Evolutionary conservation across 208 protist species (phyloP).

Genomic region (Herpetomonas samuelpessoai): DNA sequence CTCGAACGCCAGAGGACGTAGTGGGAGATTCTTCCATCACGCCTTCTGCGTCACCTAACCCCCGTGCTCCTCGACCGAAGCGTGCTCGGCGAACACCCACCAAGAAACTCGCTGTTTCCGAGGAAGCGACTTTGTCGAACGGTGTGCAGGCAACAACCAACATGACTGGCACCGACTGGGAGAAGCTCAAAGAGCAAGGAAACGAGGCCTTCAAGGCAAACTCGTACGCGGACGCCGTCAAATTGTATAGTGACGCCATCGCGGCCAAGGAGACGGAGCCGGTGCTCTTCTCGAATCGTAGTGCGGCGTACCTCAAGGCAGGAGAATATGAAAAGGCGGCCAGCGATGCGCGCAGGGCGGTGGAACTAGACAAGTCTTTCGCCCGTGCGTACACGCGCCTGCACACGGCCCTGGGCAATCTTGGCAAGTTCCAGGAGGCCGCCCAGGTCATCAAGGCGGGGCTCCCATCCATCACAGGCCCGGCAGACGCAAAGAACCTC

Average conservation of each 20-base stretch:
- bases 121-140: too few species aligned
- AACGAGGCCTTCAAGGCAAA: constrained; percentile 89
- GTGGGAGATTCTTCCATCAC: too few species aligned
- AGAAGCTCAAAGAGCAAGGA: constrained; percentile 79
- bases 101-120: too few species aligned
- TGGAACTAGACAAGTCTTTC: constrained; percentile 77
- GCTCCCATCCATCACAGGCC: constrained; percentile 4
- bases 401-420: constrained; percentile 76
- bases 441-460: constrained; percentile 25
- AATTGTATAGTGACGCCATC: constrained; percentile 86
- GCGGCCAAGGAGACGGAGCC: constrained; percentile 47
- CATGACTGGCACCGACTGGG: constrained; percentile 22
- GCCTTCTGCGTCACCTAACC: too few species aligned
- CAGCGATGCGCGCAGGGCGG: constrained; percentile 64
- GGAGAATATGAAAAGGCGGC: constrained; percentile 46
- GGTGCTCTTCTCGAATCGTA: constrained; percentile 93
- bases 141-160: too few species aligned
- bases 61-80: too few species aligned
- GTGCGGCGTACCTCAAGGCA: constrained; percentile 78
- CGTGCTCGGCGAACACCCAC: too few species aligned
- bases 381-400: constrained; percentile 85
- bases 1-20: too few species aligned
- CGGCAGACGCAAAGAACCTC: constrained; percentile 46
- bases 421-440: constrained; percentile 66
- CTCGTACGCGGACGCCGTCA: constrained; percentile 71